Percentiles rank a stretch among this genome's conserved stretches.
Evolutionary conservation across 2,329 filamentous ascomycete genomes (phyloP).

Genomic region (Cercospora zeina): DNA sequence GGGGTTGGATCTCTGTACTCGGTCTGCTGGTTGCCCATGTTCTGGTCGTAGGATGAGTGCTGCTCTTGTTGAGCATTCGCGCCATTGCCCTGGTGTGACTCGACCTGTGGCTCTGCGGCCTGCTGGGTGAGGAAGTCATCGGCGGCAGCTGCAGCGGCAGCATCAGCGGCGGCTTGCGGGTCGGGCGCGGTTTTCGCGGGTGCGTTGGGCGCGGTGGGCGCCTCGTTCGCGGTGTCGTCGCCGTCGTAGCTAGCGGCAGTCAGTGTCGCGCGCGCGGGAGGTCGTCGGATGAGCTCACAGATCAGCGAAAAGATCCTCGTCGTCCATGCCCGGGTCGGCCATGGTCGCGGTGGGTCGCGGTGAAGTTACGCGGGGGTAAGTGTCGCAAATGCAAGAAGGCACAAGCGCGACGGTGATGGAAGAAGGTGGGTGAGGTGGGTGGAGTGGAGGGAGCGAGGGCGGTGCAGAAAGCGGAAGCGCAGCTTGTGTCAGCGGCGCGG

Average conservation of each 20-base stretch:
- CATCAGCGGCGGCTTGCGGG: conserved; percentile 21
- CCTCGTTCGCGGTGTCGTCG: conserved; percentile 61
- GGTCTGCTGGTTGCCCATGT: conserved; percentile 33
- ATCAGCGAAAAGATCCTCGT: conserved; percentile 94
- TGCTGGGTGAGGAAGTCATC: conserved; percentile 17
- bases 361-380: conserved; percentile 20
- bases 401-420: conserved; percentile 3
- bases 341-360: conserved; percentile 50
- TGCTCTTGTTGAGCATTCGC: conserved; percentile 32
- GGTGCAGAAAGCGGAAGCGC: conserved; percentile 1
- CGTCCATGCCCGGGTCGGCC: conserved; percentile 75
- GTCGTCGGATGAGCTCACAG: conserved; percentile 62
- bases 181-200: conserved; percentile 28
- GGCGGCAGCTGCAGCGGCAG: conserved; percentile 23
- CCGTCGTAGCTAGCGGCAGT: conserved; percentile 44
- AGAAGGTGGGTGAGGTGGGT: conserved; percentile 1
- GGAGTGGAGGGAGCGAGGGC: neutral
- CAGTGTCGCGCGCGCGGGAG: conserved; percentile 12
- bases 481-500: conserved; percentile 11
- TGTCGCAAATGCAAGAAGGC: conserved; percentile 9
- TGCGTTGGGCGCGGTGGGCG: conserved; percentile 20
- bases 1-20: conserved; percentile 37
- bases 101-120: conserved; percentile 23
- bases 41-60: conserved; percentile 31
- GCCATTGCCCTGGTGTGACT: conserved; percentile 21